These are phyloP conservation scores for Gossypium stocksii DNA, from an alignment of 345 rosid genomes.

Conservation along the genomic window DNA sequence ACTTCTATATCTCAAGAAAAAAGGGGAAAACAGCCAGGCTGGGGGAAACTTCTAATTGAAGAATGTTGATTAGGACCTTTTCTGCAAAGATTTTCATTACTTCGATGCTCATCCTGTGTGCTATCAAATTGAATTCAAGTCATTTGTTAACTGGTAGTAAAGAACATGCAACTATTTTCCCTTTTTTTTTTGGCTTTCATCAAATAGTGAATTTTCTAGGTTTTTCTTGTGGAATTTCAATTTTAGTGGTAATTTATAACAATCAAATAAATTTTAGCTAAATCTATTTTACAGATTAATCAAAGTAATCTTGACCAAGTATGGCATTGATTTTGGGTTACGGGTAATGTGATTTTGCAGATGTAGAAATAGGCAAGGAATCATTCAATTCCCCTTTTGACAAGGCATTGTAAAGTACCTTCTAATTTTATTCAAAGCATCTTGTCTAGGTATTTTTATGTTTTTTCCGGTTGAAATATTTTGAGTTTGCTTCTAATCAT, in stretches of 20 bases:
- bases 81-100: background rate
- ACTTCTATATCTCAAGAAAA: background rate
- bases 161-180: background rate
- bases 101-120: background rate
- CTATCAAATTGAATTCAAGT: background rate
- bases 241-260: background rate
- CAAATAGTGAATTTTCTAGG: background rate
- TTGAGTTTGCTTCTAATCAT: background rate
- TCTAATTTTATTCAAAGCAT: background rate
- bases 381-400: background rate
- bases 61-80: background rate
- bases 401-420: background rate
- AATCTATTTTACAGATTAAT: background rate
- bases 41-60: background rate
- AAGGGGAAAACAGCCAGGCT: background rate
- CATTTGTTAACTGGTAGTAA: background rate
- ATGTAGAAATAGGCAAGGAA: constrained; percentile 7
- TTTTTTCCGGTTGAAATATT: background rate
- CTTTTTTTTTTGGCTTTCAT: background rate
- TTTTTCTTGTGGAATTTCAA: background rate
- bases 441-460: background rate
- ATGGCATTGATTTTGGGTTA: background rate
- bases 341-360: background rate
- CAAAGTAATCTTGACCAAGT: background rate
- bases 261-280: background rate